Base-by-base conservation (phyloP, 176 grass and related monocot species). In the Cymbopogon citratus region DNA sequence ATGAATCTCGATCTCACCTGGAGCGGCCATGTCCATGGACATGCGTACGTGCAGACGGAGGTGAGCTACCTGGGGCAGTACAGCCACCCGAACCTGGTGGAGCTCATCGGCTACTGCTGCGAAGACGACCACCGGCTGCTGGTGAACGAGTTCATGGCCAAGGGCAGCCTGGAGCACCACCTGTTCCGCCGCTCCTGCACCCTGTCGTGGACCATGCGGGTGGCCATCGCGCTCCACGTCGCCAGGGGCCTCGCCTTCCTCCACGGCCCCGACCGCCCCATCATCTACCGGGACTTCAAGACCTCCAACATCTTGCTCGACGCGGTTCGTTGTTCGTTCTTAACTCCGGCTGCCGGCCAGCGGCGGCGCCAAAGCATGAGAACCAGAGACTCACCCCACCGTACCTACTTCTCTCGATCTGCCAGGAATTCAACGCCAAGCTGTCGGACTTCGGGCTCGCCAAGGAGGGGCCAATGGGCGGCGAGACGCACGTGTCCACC, bases 241-340 rank as follows among this genome's bases (percentile, higher is more conserved):
- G 90, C 93, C 3, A 79, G 85, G 79, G 93, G 93, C 0, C 86
- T 95, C n/a, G 83, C 90, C 4, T 95, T 90, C 89, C 93, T 95
- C 62, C 93, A 95, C 68, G 93, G 87, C 1, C 79, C 85, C 18
- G 62, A 82, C 60, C 78, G 85, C 1, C 93, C 90, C 41, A 67
- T 95, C 79, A 95, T 95, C 73, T 95, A 95, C 86, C 74, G 93
- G 0, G 93, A 95, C 59, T 92, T 95, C 88, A 95, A 95, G 84
- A 90, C 90, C 82, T 95, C 93, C 26, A 92, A 92, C 87, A 92
- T 95, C 80, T 69, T 95, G 43, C 93, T 95, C 43, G 90, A 92
- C 87, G 73, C 27, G 48, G 92, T 94, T n/a, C 3, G 39, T 68
- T 60, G 3, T 34, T 8, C 16, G 18, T n/a, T 9, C 0, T 56